Base-by-base conservation (phyloP, 352 stramenopile species). In the Phytophthora macrochlamydospora region DNA sequence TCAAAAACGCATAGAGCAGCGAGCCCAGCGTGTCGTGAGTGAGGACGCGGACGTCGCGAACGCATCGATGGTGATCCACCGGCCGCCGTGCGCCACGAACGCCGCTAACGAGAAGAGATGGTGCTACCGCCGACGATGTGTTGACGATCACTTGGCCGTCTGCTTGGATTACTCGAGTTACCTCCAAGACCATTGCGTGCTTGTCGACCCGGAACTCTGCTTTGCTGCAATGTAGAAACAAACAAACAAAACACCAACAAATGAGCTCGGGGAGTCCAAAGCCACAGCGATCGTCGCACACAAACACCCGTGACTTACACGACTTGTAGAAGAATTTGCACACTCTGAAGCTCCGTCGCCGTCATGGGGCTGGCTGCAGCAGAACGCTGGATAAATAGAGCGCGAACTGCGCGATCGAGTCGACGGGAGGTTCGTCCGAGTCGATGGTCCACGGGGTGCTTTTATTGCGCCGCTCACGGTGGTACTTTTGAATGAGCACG, bases 401-500 rank as follows among this genome's bases (percentile, higher is more conserved):
- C 44, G 81, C 73, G 50, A 95, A 94, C 49, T 90, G 76, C 48
- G 75, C 86, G 46, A 95, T 91, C 7, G 86, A 94, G 48, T 95
- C 88, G 7, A 95, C 78, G 0, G 88, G 88, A 33, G 83, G 85
- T 52, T 87, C 75, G 11, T 83, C 61, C 31, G 71, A 91, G 37
- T 81, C 76, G 2, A 72, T 56, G 14, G 67, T 81, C 88, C 88
- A 95, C 31, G 54, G 49, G 5, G 70, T 83, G 18, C 67, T 65
- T 62, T 85, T 63, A 40, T 84, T 76, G 37, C 77, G 79, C 37
- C 78, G 76, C 62, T 95, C 88, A 45, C 76, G 82, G 59, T 93
- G 86, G 66, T 93, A 95, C 73, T 93, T 95, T 52, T 95, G 84
- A 51, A 95, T 93, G 43, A 95, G 71, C 12, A 89, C 67, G 55